Percentiles rank a stretch among this genome's conserved stretches.
Conservation (phyloP, 257 asterid genomes). For the Nicotiana noctiflora region DNA sequence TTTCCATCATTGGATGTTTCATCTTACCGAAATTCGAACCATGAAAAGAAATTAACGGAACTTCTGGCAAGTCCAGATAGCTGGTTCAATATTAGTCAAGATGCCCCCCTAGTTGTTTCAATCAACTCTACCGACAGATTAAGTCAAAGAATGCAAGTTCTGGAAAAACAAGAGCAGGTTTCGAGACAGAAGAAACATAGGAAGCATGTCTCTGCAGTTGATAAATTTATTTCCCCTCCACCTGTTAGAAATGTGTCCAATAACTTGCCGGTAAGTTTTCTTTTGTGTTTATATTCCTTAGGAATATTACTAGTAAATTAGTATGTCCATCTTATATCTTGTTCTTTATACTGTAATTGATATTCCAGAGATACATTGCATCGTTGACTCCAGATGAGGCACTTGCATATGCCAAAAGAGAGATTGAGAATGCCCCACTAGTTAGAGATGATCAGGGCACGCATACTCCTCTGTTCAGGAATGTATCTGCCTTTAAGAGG, state of each 20-base stretch:
- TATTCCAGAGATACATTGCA: conserved; percentile 40
- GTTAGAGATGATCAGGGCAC: conserved; percentile 55
- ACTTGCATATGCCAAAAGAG: conserved; percentile 66
- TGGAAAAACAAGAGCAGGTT: conserved; percentile 9
- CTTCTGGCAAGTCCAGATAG: conserved; percentile 14
- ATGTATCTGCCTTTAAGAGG: conserved; percentile 77
- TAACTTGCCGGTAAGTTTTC: conserved; percentile 34
- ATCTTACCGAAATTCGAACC: conserved; percentile 19
- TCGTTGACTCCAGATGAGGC: conserved; percentile 65
- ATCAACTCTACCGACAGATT: conserved; percentile 28
- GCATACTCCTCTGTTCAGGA: conserved; percentile 65
- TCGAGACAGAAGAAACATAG: conserved; percentile 13
- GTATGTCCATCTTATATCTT: background rate
- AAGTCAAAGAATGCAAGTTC: conserved; percentile 15
- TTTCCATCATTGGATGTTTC: conserved; percentile 22
- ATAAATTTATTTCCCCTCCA: conserved; percentile 29
- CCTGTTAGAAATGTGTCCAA: conserved; percentile 20
- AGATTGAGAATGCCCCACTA: conserved; percentile 55
- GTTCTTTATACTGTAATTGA: background rate
- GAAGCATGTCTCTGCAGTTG: conserved; percentile 12
- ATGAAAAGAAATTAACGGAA: conserved; percentile 26
- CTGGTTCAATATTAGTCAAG: conserved; percentile 27
- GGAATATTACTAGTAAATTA: background rate
- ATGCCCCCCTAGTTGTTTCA: conserved; percentile 23
- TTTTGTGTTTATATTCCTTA: conserved; percentile 1